Base-by-base conservation (phyloP, 1,284 basidiomycete species). In the Ustilago esculenta region DNA sequence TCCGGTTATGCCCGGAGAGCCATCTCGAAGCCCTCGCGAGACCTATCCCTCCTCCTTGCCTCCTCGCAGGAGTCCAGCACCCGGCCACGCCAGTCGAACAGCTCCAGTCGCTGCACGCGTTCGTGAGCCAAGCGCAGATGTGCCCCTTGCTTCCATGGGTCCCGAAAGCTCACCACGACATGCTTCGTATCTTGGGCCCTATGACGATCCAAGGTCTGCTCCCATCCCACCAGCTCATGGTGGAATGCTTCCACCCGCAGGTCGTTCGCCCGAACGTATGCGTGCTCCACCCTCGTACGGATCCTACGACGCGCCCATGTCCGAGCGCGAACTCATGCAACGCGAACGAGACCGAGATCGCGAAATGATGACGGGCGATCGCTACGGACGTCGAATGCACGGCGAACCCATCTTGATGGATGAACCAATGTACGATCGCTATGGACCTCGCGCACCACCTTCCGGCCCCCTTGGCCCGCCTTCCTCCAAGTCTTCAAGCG, bases 251-350 rank as follows among this genome's bases (percentile, higher is more conserved):
- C 67, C 60, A 4, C 60, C 67, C 14, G 44, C 67, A 12, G 49
- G 53, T 9, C 67, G 67, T 30, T 70, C 67, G 7, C 60, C 67
- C 33, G 67, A 70, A 29, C 67, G 67, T 21, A 60, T 64, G 60
- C 60, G 67, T 33, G 55, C 60, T 7, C 56, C 67, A 5, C 46
- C 56, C 32, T 56, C 60, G 3, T 56, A 64, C 49, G 51, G 41
- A 4, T 46, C 46, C 14, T 70, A 70, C 37, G 66, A 69, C 18
- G 54, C 46, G 3, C 48, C 48, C 20, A 45, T 69, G 51, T 59
- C 60, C 4, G 67, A 70, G 24, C 59, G 66, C 21, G 66, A 69
- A 25, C 29, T 56, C 18, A 50, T 54, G 30, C 59, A 69, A 49
- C 54, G 60, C 5, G 58, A 61, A 32, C 65, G 56, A 10, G 55